Base-by-base conservation (phyloP, 2,329 filamentous ascomycete species). In the Dactylella cylindrospora region DNA sequence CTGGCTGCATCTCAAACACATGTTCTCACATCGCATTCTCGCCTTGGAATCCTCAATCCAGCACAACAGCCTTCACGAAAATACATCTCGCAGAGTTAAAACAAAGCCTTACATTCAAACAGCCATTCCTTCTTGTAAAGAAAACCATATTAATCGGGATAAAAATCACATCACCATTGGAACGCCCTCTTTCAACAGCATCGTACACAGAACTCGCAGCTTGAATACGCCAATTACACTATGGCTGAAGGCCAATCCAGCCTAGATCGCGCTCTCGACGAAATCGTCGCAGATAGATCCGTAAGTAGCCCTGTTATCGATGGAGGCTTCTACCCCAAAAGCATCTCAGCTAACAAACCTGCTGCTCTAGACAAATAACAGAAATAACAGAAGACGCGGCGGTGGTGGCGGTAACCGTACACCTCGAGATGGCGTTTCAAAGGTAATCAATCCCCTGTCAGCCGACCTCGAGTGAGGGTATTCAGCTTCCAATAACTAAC, bases 351-450 rank as follows among this genome's bases (percentile, higher is more conserved):
- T 50, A 13, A 64, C 40, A 19, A 10, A 13, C 20, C 2, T 38
- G 2, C 7, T 38, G 41, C 20, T 15, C 13, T 28, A 64, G 59
- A 64, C 59, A 31, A 64, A 38, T 26, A 64, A 64, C 35, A 45
- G 59, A 36, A 57, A 57, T 46, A 31, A 13, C 8, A 41, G 52
- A 45, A 36, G 51, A 64, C 50, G 52, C 51, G 51, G 52, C 53
- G 50, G 47, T 43, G 9, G 28, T 9, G 9, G 28, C 28, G 59
- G 59, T 51, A 64, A 64, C 36, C 52, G 50, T 64, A 64, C 51
- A 15, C 52, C 59, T 51, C 45, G 59, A 55, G 59, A 64, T 47
- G 59, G 59, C 52, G 59, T 64, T 64, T 64, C 59, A 64, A 64
- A 64, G 59, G 59, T 52, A 36, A 10, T 28, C 25, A 10, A 19